Evolutionary conservation across 139 green algal genomes (phyloP), one percentile per base, ranked within the genome.

Genomic region (Tetradesmus obliquus): DNA sequence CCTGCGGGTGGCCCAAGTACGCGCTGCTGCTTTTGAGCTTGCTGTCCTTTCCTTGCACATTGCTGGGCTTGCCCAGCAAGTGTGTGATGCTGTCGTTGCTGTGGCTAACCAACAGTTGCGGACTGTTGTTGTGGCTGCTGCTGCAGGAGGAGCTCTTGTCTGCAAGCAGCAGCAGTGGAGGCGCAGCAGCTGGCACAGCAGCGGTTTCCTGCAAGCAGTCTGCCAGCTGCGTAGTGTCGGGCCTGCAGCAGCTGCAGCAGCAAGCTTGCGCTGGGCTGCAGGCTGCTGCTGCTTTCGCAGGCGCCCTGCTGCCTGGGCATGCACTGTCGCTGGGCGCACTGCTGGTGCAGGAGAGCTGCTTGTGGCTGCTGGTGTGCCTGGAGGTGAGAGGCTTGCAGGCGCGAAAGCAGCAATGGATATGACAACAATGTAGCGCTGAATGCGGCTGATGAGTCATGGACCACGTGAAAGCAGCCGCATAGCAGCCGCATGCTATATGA

Each of bases 311-410:
- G 60, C 89, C 62, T 13, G 81, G 89, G 19, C 76, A 87, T 51
- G 55, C 53, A 32, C 58, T 91, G 79, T 91, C 88, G 24, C 79
- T 84, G 69, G 88, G 55, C n/a, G 17, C 62, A 62, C 79, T 91
- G 79, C 79, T 87, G 24, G 24, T 69, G 32, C 17, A 20, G 1
- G 79, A 72, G 20, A 80, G 88, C 79, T 87, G 79, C 74, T 32
- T 3, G 5, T 91, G 88, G 88, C 58, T 87, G 6, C 2, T 24
- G 13, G 1, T 32, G 20, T 87, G 57, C 32, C 66, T 88, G 20
- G 89, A 92, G 81, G 89, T 92, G 62, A 81, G 79, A 8, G 9
- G 5, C 84, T 32, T 89, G 57, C 32, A 45, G 24, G 55, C 82
- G 13, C 58, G 17, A 32, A 72, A 45, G 3, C 55, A 15, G 45